These are phyloP conservation scores for Penicillium decumbens DNA, from an alignment of 2,329 filamentous ascomycete genomes.

Conservation along the genomic window DNA sequence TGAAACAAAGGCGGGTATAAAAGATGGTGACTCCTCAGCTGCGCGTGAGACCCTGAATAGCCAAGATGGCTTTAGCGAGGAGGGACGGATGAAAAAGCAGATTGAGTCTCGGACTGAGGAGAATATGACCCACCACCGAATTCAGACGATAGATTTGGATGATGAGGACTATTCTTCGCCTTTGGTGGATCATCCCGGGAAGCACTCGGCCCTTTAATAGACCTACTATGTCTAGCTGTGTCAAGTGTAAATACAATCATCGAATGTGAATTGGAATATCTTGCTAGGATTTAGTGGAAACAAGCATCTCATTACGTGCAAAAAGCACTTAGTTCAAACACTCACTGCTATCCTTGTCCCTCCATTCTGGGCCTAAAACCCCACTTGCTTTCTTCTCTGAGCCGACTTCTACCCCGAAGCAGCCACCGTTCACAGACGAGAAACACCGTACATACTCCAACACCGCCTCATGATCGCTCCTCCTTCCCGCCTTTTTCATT, in stretches of 20 bases:
- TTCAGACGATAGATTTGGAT: conserved; percentile 21
- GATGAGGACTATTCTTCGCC: conserved; percentile 19
- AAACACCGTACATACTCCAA: too few species aligned
- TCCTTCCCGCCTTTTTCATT: too few species aligned
- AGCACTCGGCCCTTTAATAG: conserved; percentile 16
- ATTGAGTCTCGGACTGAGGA: conserved; percentile 31
- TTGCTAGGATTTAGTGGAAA: too few species aligned
- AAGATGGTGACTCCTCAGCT: conserved; percentile 14
- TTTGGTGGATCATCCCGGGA: conserved; percentile 14
- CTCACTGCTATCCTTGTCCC: too few species aligned
- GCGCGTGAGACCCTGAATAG: conserved; percentile 19
- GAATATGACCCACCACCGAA: conserved; percentile 19
- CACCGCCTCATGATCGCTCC: too few species aligned
- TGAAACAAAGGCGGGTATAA: conserved; percentile 27
- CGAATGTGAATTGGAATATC: background rate
- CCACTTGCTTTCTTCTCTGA: too few species aligned
- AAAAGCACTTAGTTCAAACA: too few species aligned
- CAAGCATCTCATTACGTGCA: too few species aligned
- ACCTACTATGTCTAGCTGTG: background rate
- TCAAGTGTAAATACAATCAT: background rate
- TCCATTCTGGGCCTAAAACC: too few species aligned
- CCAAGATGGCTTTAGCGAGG: conserved; percentile 24
- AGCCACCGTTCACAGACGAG: too few species aligned
- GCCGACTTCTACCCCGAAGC: too few species aligned
- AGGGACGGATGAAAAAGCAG: conserved; percentile 26